A percentile compares a stretch with the other conserved stretches of the same genome.
These are phyloP conservation scores for Peronospora destructor DNA, from an alignment of 352 stramenopile genomes.

Conservation along the genomic window DNA sequence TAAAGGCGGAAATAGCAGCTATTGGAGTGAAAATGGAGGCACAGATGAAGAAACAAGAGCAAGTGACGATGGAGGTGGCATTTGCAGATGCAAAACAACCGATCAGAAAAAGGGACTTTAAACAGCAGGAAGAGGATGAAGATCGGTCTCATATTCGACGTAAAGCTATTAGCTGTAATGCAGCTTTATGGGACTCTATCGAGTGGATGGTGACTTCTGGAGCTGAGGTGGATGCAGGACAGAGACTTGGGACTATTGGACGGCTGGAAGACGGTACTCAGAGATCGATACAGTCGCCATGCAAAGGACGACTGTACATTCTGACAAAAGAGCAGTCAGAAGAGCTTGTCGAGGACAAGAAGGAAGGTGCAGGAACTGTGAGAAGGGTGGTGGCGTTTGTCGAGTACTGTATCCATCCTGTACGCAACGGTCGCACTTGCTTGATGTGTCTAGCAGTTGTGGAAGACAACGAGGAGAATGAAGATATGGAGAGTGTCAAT, in stretches of 20 bases:
- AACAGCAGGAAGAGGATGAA: slow-evolving; percentile 19
- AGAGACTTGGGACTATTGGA: slow-evolving; percentile 47
- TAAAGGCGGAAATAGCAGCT: slow-evolving; percentile 13
- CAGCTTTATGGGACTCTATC: slow-evolving; percentile 30
- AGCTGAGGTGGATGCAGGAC: slow-evolving; percentile 46
- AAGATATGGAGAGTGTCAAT: slow-evolving; percentile 66
- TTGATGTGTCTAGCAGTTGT: slow-evolving; percentile 76
- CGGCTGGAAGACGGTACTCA: slow-evolving; percentile 55
- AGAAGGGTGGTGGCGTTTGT: slow-evolving; percentile 45
- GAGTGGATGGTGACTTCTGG: slow-evolving; percentile 43
- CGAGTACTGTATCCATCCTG: slow-evolving; percentile 74
- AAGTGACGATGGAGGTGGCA: neutral
- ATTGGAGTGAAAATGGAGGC: slow-evolving; percentile 22
- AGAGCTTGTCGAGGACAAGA: slow-evolving; percentile 13
- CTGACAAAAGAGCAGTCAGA: slow-evolving; percentile 22
- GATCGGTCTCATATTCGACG: slow-evolving; percentile 50
- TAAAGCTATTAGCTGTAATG: slow-evolving; percentile 38
- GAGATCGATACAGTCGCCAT: slow-evolving; percentile 64
- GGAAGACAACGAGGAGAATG: slow-evolving; percentile 62
- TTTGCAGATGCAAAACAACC: slow-evolving; percentile 6
- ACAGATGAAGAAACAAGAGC: slow-evolving; percentile 25
- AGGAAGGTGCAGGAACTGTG: slow-evolving; percentile 3
- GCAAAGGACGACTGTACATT: slow-evolving; percentile 83
- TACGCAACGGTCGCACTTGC: slow-evolving; percentile 66
- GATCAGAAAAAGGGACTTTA: slow-evolving; percentile 12